phyloP scores from a whole-genome alignment of 768 basidiomycete species.

The Phaffia australis region DNA sequence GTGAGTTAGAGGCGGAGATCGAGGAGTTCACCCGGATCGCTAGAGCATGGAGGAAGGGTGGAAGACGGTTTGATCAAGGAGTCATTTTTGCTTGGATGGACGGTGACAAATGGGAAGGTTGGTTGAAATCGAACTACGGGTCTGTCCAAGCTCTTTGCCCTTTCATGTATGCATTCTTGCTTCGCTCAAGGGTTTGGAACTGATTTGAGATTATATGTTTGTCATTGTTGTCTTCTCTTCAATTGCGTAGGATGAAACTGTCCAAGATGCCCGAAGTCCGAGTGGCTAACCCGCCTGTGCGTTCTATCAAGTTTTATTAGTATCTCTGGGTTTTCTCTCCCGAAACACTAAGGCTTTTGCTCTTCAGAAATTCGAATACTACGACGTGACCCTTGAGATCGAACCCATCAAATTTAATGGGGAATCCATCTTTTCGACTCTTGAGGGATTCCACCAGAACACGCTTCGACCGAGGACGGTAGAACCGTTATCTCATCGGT shows the following conservation, averaged over 20 bases:
- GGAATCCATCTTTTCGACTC: constrained; percentile 53
- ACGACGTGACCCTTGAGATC: constrained; percentile 53
- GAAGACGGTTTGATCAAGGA: constrained; percentile 35
- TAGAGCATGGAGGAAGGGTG: constrained; percentile 49
- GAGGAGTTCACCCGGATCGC: constrained; percentile 48
- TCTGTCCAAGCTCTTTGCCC: constrained; percentile 23
- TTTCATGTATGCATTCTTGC: constrained; percentile 38
- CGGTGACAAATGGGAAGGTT: constrained; percentile 64
- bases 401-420: constrained; percentile 49
- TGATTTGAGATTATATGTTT: neutral
- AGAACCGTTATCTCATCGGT: constrained; percentile 16
- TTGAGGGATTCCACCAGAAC: constrained; percentile 55
- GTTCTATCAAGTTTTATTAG: constrained; percentile 29
- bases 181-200: constrained; percentile 30
- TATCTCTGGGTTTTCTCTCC: neutral
- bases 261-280: constrained; percentile 45
- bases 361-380: constrained; percentile 59
- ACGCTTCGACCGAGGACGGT: constrained; percentile 42
- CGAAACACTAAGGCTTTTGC: neutral
- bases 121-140: constrained; percentile 88
- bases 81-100: constrained; percentile 90
- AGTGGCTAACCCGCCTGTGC: constrained; percentile 69
- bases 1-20: constrained; percentile 41
- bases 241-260: constrained; percentile 32
- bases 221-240: constrained; percentile 1